These are phyloP conservation scores for Agaricus sinodeliciosus DNA, from an alignment of 768 basidiomycete species.

Conservation along the genomic window DNA sequence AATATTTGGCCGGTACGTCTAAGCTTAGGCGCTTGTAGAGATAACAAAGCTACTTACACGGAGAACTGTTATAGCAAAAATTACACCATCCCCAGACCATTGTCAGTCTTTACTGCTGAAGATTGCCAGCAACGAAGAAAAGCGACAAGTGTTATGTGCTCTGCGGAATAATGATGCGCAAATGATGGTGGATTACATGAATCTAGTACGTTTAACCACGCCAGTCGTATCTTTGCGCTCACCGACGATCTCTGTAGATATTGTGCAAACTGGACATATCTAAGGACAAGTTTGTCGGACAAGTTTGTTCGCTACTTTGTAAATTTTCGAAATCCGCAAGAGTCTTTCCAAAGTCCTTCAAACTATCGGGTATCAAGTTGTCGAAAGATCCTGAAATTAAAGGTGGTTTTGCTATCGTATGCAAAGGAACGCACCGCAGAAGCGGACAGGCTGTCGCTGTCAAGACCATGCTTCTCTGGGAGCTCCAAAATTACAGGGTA, in stretches of 20 bases:
- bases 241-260: background rate
- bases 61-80: too few species aligned
- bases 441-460: background rate
- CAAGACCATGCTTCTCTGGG: background rate
- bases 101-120: background rate
- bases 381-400: too few species aligned
- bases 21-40: background rate
- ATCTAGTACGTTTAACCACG: background rate
- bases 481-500: background rate
- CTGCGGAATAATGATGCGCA: background rate
- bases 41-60: background rate
- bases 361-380: too few species aligned
- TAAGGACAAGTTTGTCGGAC: too few species aligned
- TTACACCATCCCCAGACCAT: background rate
- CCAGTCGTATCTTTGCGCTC: too few species aligned
- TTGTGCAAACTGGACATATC: background rate
- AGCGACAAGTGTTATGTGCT: background rate
- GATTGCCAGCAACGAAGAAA: background rate
- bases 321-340: too few species aligned
- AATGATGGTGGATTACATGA: background rate
- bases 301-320: too few species aligned
- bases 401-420: background rate
- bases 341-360: too few species aligned
- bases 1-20: too few species aligned
- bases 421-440: background rate